These are phyloP conservation scores for Schoenoplectus triqueter DNA, from an alignment of 202 grass and related monocot genomes.

Conservation along the genomic window DNA sequence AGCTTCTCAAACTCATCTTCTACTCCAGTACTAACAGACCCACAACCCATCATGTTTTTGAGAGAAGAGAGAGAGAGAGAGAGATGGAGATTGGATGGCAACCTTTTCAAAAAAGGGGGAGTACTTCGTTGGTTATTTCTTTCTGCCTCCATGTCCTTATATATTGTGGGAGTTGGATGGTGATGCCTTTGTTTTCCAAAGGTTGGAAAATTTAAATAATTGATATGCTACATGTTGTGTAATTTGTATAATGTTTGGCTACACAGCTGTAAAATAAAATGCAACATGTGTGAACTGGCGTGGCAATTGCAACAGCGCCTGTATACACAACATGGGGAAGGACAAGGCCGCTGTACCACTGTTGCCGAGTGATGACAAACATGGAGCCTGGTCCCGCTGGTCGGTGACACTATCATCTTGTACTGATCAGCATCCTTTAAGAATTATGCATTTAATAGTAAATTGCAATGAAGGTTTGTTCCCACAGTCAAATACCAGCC, in stretches of 20 bases:
- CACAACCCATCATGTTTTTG: conserved; percentile 66
- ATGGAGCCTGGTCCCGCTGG: background rate
- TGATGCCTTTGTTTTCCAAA: background rate
- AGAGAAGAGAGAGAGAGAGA: background rate
- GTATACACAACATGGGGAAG: conserved; percentile 23
- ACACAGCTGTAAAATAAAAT: background rate
- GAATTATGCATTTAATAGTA: background rate
- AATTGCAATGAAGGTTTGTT: background rate
- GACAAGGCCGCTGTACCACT: background rate
- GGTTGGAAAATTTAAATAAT: background rate
- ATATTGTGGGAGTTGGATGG: background rate
- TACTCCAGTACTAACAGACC: conserved; percentile 64
- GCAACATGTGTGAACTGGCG: conserved; percentile 16
- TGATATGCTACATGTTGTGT: background rate
- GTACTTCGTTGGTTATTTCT: conserved; percentile 30
- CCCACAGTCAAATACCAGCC: background rate
- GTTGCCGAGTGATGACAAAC: conserved; percentile 1
- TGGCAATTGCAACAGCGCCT: background rate
- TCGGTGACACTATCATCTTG: background rate
- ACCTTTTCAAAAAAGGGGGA: conserved; percentile 36
- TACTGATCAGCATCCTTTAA: background rate
- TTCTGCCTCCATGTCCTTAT: conserved; percentile 6
- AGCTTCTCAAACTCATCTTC: conserved; percentile 94
- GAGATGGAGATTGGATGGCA: background rate
- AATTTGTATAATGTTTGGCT: conserved; percentile 20